phyloP scores from a whole-genome alignment of 192 early-diverging fungal genomes.

The Phycomyces nitens region DNA sequence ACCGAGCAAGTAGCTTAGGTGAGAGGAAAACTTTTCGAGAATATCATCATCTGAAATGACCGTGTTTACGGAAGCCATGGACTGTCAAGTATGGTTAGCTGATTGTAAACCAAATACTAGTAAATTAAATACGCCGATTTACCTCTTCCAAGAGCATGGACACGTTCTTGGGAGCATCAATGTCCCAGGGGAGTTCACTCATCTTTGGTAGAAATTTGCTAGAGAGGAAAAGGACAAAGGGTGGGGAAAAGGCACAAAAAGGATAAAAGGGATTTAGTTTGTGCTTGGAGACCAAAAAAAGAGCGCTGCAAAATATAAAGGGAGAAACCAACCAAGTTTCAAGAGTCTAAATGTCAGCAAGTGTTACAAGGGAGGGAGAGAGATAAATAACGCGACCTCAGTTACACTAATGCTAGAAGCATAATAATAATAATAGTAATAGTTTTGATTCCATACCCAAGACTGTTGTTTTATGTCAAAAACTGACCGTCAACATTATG shows the following conservation, averaged over 20 bases:
- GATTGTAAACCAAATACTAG: neutral
- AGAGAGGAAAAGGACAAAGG: neutral
- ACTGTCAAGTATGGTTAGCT: constrained; percentile 11
- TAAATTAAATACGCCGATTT: neutral
- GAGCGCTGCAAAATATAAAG: neutral
- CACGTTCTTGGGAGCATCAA: constrained; percentile 12
- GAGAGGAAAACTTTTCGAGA: constrained; percentile 10
- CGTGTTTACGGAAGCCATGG: constrained; percentile 16
- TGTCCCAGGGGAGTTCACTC: constrained; percentile 24
- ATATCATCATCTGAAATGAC: neutral
- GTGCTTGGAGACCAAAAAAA: too few relatives aligned
- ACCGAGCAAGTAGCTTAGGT: constrained; percentile 15
- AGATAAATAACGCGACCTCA: neutral
- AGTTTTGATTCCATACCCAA: too few relatives aligned
- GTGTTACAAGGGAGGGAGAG: neutral
- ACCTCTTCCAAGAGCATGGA: constrained; percentile 23
- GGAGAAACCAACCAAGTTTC: neutral
- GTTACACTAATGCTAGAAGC: too few relatives aligned
- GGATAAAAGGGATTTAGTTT: too few relatives aligned
- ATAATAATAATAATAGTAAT: too few relatives aligned
- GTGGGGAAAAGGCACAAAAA: constrained; percentile 5
- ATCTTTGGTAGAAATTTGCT: neutral
- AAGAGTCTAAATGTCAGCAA: neutral
- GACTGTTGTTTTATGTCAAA: too few relatives aligned
- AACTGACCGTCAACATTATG: too few relatives aligned